Percentiles rank a stretch among this genome's conserved stretches.
phyloP scores from a whole-genome alignment of 805 yeast genomes.

The Wickerhamiella alocasiicola region DNA sequence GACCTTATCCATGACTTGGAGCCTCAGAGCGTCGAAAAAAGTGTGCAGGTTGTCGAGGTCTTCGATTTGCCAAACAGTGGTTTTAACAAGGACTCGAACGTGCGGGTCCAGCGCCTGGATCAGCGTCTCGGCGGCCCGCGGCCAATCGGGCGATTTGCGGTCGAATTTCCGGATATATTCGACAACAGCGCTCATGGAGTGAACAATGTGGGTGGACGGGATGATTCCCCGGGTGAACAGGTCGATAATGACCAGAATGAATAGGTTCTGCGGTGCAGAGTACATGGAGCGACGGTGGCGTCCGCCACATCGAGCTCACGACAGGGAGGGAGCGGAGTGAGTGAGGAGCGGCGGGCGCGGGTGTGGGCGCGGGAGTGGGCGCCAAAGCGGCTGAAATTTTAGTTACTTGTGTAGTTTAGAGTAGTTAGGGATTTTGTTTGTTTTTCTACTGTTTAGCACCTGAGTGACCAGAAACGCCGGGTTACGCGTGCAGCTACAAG shows the following conservation, averaged over 20 bases:
- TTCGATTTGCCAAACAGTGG: background rate
- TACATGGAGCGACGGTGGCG: background rate
- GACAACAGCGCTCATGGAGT: conserved; percentile 4
- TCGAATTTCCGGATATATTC: background rate
- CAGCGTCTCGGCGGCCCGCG: background rate
- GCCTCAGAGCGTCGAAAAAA: conserved; percentile 2
- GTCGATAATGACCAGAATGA: background rate
- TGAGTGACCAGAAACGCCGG: too few species aligned
- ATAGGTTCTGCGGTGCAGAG: conserved; percentile 6
- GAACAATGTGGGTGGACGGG: background rate
- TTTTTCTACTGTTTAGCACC: too few species aligned
- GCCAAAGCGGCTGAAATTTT: too few species aligned
- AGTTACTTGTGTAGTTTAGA: too few species aligned
- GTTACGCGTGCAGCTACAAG: too few species aligned
- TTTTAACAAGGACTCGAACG: background rate
- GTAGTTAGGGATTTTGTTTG: too few species aligned
- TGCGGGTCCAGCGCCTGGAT: background rate
- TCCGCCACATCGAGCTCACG: background rate
- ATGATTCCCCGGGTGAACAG: conserved; percentile 2
- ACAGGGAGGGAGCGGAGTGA: background rate
- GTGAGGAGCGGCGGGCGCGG: too few species aligned
- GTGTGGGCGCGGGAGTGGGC: too few species aligned
- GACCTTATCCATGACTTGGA: background rate
- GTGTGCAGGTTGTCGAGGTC: background rate
- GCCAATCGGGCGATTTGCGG: background rate